phyloP scores from a whole-genome alignment of 345 rosid species.

The Melastoma malabathricum region DNA sequence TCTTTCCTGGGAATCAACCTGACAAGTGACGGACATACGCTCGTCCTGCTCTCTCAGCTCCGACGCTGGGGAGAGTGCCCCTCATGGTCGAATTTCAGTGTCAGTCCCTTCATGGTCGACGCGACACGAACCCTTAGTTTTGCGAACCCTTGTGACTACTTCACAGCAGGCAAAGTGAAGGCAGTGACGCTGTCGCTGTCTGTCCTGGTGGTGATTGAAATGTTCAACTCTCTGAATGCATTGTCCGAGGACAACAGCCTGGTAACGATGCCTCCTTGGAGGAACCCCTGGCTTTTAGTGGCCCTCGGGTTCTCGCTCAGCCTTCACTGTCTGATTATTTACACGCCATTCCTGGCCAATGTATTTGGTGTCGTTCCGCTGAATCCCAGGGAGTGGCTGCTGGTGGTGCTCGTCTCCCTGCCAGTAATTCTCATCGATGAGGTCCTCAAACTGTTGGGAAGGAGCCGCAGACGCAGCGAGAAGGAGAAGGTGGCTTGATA shows the following conservation, averaged over 20 bases:
- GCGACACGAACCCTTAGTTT: conserved; percentile 41
- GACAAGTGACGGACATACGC: conserved; percentile 62
- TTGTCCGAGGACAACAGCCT: conserved; percentile 81
- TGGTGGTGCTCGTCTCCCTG: conserved; percentile 59
- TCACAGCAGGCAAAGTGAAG: conserved; percentile 70
- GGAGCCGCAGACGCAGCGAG: conserved; percentile 24
- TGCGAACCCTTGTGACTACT: conserved; percentile 73
- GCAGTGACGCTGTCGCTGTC: conserved; percentile 82
- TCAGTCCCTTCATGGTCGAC: conserved; percentile 35
- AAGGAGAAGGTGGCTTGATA: conserved; percentile 34
- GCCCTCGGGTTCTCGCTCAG: conserved; percentile 80
- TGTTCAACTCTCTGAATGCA: conserved; percentile 86
- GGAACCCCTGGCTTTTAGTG: conserved; percentile 78
- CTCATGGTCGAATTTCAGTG: conserved; percentile 73
- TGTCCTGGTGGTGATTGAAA: conserved; percentile 76
- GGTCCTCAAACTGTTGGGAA: conserved; percentile 48
- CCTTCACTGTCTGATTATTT: conserved; percentile 74
- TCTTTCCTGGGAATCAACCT: conserved; percentile 70
- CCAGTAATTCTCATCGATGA: conserved; percentile 85
- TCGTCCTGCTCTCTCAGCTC: conserved; percentile 54
- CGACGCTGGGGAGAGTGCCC: conserved; percentile 69
- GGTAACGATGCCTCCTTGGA: conserved; percentile 81
- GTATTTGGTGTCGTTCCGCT: conserved; percentile 71
- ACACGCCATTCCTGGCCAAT: conserved; percentile 65
- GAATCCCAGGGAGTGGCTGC: conserved; percentile 59